Evolutionary conservation across 805 yeast genomes (phyloP).

Genomic region (Wilhelminamyces savonicus): DNA sequence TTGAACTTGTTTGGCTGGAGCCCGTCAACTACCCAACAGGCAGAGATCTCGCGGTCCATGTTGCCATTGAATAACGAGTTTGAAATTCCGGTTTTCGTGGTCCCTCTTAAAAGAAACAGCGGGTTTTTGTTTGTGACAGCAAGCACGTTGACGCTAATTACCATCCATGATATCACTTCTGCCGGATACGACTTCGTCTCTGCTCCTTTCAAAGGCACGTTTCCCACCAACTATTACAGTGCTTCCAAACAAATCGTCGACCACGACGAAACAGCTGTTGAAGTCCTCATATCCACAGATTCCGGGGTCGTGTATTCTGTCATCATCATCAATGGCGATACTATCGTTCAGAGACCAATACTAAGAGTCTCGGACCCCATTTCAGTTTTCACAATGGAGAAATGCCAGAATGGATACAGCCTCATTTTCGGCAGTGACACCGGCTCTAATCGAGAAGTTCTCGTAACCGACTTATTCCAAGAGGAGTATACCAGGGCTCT

Average conservation of each 20-base stretch:
- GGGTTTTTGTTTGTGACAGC: slow-evolving; percentile 35
- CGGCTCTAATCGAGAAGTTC: slow-evolving; percentile 31
- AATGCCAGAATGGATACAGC: slow-evolving; percentile 9
- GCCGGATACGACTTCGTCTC: slow-evolving; percentile 36
- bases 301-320: slow-evolving; percentile 28
- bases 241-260: too few species aligned
- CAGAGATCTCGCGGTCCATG: slow-evolving; percentile 25
- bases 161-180: slow-evolving; percentile 40
- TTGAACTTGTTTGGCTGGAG: slow-evolving; percentile 38
- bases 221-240: slow-evolving; percentile 34
- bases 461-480: slow-evolving; percentile 18
- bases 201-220: slow-evolving; percentile 18
- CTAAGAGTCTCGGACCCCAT: slow-evolving; percentile 30
- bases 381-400: slow-evolving; percentile 26
- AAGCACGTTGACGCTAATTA: slow-evolving; percentile 25
- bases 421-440: slow-evolving; percentile 36
- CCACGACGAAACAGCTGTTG: slow-evolving; percentile 2
- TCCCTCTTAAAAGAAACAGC: slow-evolving; percentile 30
- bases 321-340: slow-evolving; percentile 11
- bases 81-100: slow-evolving; percentile 35
- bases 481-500: slow-evolving; percentile 4
- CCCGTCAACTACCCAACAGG: slow-evolving; percentile 24
- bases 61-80: slow-evolving; percentile 36
- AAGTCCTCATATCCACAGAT: slow-evolving; percentile 27
- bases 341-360: slow-evolving; percentile 17